Base-by-base conservation (phyloP, 352 stramenopile genomes). In the Aphanomyces euteiches region DNA sequence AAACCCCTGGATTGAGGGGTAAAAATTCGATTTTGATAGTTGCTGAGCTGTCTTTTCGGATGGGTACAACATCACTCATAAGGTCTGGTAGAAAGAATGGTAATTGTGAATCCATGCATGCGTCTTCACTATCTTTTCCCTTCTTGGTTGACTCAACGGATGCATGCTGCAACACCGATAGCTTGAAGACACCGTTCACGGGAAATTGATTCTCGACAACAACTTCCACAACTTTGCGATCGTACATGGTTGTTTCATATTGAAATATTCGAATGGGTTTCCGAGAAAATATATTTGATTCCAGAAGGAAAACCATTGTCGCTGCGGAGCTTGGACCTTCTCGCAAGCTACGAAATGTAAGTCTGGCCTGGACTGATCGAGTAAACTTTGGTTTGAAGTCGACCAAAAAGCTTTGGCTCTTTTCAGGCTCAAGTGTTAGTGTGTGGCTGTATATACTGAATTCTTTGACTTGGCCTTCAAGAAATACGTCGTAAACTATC, bases 281-380 rank as follows among this genome's bases (percentile, higher is more conserved):
- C 2, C 90, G 74, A 1, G 82, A 79, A 1, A 88, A 76, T 38
- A 97, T 90, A 61, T 90, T 89, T 0, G 84, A 95, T 48, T 89
- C 85, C 1, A 97, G 76, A 0, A 92, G n/a, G 56, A 97, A 97
- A 7, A 97, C 90, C 83, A 97, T 96, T 3, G 90, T 94, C 8
- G 87, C 82, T 0, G 69, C 73, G 10, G 75, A 67, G 4, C 72
- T 73, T 0, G 73, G 68, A 21, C 67, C 64, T 15, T 85, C 80
- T 64, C 81, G 75, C 8, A 90, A 76, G 0, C 83, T 82, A 73
- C 92, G 87, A 66, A 98, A 97, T 0, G 95, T 95, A 3, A 98
- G 77, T 3, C 89, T 76, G n/a, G 90, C 91, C 2, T 88, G 86
- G 17, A 93, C 80, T 65, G 94, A 88, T 1, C 80, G 77, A 7